Percentiles rank a stretch among this genome's conserved stretches.
These are phyloP conservation scores for Pholiota adiposa DNA, from an alignment of 1,284 basidiomycete genomes.

Conservation along the genomic window DNA sequence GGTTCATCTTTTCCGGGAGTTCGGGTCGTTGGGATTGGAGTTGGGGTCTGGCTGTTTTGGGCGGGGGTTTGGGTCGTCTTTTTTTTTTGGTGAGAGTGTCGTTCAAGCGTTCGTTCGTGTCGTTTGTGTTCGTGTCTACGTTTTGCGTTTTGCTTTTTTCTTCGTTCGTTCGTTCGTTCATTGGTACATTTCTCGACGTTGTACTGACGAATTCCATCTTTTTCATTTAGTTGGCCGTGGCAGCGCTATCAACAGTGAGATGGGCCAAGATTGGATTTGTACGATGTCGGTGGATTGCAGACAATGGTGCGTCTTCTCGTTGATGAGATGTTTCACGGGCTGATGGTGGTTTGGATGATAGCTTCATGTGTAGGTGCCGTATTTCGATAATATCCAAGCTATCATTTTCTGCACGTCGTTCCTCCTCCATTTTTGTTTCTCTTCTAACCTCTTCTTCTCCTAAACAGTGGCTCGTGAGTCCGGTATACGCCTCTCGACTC, in stretches of 20 bases:
- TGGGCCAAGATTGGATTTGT: slow-evolving; percentile 50
- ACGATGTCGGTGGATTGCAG: slow-evolving; percentile 58
- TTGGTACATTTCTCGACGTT: too few relatives aligned
- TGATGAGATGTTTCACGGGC: background rate
- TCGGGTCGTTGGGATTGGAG: too few relatives aligned
- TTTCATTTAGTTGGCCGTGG: too few relatives aligned
- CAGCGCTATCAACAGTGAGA: slow-evolving; percentile 26
- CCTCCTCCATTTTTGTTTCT: background rate
- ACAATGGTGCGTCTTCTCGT: slow-evolving; percentile 43
- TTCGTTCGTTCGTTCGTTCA: background rate
- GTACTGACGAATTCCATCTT: too few relatives aligned
- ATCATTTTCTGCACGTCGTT: slow-evolving; percentile 59
- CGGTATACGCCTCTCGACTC: slow-evolving; percentile 23
- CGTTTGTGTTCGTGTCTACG: too few relatives aligned
- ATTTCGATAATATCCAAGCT: slow-evolving; percentile 64
- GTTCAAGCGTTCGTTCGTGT: too few relatives aligned
- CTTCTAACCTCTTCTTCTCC: slow-evolving; percentile 21
- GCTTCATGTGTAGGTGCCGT: slow-evolving; percentile 67
- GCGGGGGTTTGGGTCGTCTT: too few relatives aligned
- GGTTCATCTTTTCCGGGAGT: slow-evolving; percentile 35
- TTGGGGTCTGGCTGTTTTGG: too few relatives aligned
- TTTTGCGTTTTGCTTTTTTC: background rate
- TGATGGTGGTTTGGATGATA: slow-evolving; percentile 25
- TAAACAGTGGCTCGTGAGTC: slow-evolving; percentile 43
- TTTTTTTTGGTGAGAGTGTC: too few relatives aligned